Percentiles rank a stretch among this genome's conserved stretches.
These are phyloP conservation scores for Setaria italica DNA, from an alignment of 202 grass and related monocot genomes.

Conservation along the genomic window DNA sequence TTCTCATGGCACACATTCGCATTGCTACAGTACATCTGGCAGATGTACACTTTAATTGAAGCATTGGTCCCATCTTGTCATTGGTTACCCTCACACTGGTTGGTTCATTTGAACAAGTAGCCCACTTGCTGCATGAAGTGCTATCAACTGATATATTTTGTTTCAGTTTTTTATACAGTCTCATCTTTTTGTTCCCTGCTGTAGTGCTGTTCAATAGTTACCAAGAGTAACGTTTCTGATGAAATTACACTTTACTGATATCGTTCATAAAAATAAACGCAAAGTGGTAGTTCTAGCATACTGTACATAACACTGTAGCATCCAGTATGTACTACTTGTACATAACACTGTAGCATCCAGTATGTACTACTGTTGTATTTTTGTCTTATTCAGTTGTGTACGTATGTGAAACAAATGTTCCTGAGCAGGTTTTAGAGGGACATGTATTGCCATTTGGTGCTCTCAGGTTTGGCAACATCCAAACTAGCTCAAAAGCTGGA, in stretches of 20 bases:
- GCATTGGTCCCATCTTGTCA: neutral
- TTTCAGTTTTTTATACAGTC: neutral
- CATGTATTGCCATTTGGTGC: neutral
- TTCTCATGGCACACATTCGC: too few relatives aligned
- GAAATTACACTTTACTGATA: neutral
- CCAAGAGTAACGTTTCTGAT: neutral
- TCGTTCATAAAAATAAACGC: neutral
- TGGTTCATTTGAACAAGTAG: neutral
- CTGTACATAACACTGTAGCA: neutral
- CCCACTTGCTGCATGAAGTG: neutral
- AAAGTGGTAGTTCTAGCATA: neutral
- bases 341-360: neutral
- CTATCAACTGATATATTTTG: neutral
- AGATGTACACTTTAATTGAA: neutral
- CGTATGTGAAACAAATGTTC: constrained; percentile 4
- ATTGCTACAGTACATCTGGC: too few relatives aligned
- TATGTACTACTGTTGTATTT: neutral
- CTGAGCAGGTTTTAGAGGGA: neutral
- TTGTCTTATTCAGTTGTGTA: neutral
- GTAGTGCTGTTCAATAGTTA: neutral
- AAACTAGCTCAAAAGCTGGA: neutral
- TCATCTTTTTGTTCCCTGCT: neutral
- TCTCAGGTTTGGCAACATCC: neutral
- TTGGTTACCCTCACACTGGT: neutral
- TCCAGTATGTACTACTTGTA: neutral